Evolutionary conservation across 192 early-diverging fungal genomes (phyloP), one percentile per base, ranked within the genome.

Genomic region (Coemansia pectinata): DNA sequence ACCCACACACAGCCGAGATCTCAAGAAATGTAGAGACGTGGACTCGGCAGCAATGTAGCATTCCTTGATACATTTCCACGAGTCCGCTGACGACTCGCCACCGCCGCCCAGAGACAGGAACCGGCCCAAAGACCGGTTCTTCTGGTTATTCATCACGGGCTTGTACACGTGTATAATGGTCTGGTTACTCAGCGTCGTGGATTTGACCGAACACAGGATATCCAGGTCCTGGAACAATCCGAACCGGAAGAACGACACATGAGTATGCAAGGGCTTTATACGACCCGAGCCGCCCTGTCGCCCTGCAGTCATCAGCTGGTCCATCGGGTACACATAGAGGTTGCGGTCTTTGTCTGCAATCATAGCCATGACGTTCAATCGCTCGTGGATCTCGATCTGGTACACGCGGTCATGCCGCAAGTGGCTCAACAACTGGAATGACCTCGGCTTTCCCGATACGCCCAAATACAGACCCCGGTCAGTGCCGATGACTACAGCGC

Each of bases 11-110:
- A 98, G 83, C 38, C 90, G 92, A 25, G 90, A 93, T 29, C 89
- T 89, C 69, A 96, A 82, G 62, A 93, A 94, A 70, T 96, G 91
- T 64, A 98, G 85, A 12, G 92, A 93, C 29, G 85, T 90, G 23
- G 92, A 87, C 86, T 97, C 95, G 33, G 91, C 87, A 9, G 95
- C 94, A 74, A 97, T 93, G 74, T 97, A 98, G 69, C 95, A 92
- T 70, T 98, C 94, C 86, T 94, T 86, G 81, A 88, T 89, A 38
- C 73, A 77, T 53, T 73, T 74, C 72, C 78, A 80, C 57, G 76
- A 84, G 57, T 86, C 73, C 11, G 72, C 80, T 21, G 63, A 61
- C 21, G 81, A 75, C 57, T 76, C 73, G 40, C 62, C 70, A 19
- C 50, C 50, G 10, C 50, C 55, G 33, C 80, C 71, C 33, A 79